A percentile compares a stretch with the other conserved stretches of the same genome.
phyloP scores from a whole-genome alignment of 495 filamentous ascomycete genomes.

The Diplogelasinospora grovesii region DNA sequence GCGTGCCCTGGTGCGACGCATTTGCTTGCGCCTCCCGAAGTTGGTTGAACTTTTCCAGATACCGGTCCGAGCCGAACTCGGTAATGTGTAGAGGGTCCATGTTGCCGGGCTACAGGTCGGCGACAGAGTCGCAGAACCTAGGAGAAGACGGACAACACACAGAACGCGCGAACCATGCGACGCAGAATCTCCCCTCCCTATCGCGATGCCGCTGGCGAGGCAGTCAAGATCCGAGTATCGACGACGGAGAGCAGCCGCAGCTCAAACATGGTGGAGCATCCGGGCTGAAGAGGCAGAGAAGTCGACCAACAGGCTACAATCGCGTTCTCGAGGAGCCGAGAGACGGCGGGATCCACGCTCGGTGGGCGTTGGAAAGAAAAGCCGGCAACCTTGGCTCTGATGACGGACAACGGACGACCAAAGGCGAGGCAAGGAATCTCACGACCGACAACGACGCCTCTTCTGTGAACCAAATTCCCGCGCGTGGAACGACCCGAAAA shows the following conservation, averaged over 20 bases:
- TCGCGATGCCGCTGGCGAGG: constrained; percentile 26
- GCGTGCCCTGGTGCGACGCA: constrained; percentile 19
- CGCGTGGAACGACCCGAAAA: too few relatives aligned
- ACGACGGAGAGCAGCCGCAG: constrained; percentile 29
- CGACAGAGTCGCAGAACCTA: constrained; percentile 15
- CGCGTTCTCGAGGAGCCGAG: too few relatives aligned
- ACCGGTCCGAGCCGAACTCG: constrained; percentile 53
- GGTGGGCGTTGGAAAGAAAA: too few relatives aligned
- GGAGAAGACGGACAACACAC: constrained; percentile 15
- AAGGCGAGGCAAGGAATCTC: too few relatives aligned
- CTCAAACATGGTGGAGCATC: constrained; percentile 45
- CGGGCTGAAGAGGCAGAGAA: constrained; percentile 5
- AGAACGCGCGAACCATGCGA: constrained; percentile 7
- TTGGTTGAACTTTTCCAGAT: constrained; percentile 45
- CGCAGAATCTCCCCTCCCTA: constrained; percentile 23
- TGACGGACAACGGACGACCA: too few relatives aligned
- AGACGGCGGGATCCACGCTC: too few relatives aligned
- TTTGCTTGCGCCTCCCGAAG: constrained; percentile 26
- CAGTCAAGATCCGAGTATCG: constrained; percentile 19
- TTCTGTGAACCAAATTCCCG: too few relatives aligned
- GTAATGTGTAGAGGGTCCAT: constrained; percentile 51
- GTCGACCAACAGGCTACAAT: too few relatives aligned
- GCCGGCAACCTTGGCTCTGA: too few relatives aligned
- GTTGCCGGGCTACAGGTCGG: constrained; percentile 12
- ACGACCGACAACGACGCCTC: too few relatives aligned